phyloP scores from a whole-genome alignment of 2,329 filamentous ascomycete genomes.

The Colletotrichum somersetense region DNA sequence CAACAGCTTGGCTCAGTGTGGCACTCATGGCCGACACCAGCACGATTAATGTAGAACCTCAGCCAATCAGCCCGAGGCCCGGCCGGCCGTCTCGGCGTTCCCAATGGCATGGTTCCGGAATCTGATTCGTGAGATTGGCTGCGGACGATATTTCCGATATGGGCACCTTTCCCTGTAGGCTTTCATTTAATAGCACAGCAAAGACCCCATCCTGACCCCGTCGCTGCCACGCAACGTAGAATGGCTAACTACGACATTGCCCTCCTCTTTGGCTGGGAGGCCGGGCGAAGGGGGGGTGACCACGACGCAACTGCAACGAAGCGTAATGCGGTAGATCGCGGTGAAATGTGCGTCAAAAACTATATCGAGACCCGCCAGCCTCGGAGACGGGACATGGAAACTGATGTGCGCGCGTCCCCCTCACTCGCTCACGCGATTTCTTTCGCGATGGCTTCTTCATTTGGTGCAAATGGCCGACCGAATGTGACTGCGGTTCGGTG shows the following conservation, averaged over 20 bases:
- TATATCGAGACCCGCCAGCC: background rate
- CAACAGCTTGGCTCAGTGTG: conserved; percentile 30
- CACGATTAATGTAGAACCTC: conserved; percentile 18
- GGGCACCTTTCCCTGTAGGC: conserved; percentile 21
- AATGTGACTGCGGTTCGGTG: background rate
- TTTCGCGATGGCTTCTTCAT: background rate
- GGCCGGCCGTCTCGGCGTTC: conserved; percentile 31
- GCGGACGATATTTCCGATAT: conserved; percentile 36
- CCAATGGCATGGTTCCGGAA: conserved; percentile 39
- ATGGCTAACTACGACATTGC: conserved; percentile 9
- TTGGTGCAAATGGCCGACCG: background rate
- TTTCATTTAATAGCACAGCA: conserved; percentile 18
- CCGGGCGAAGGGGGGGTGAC: background rate
- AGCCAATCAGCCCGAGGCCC: conserved; percentile 28
- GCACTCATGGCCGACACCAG: conserved; percentile 30
- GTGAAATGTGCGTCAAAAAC: background rate
- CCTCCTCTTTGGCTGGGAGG: background rate
- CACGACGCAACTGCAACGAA: background rate
- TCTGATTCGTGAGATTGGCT: conserved; percentile 35
- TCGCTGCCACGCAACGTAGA: conserved; percentile 16
- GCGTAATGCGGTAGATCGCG: conserved; percentile 19
- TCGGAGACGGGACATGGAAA: background rate
- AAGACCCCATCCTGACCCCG: background rate
- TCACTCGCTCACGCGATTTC: background rate
- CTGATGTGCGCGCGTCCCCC: background rate